A percentile compares a stretch with the other conserved stretches of the same genome.
Evolutionary conservation across 192 early-diverging fungal species (phyloP).

Genomic region (Phycomyces blakesleeanus): DNA sequence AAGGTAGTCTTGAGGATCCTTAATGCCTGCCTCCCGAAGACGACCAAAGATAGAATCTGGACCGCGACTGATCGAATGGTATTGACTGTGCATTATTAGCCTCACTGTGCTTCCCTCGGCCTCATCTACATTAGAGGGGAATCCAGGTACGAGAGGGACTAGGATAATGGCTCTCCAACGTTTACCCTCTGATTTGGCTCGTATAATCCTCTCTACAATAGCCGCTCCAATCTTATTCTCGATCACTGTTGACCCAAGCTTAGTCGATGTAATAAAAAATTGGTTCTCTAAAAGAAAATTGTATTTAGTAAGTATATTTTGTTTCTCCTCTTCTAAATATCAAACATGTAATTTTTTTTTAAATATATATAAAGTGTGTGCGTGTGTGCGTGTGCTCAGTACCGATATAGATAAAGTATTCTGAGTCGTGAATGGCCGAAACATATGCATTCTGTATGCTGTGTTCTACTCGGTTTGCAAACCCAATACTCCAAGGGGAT

Average conservation of each 20-base stretch:
- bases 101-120: conserved; percentile 66
- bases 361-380: too few species aligned
- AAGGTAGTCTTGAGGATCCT: conserved; percentile 58
- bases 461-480: conserved; percentile 50
- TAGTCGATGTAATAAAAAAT: conserved; percentile 70
- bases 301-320: too few species aligned
- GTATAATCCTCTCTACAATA: conserved; percentile 66
- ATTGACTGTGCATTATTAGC: conserved; percentile 80
- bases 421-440: conserved; percentile 65
- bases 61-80: conserved; percentile 69
- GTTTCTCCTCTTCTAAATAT: too few species aligned
- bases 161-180: conserved; percentile 65
- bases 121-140: conserved; percentile 67
- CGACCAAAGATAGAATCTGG: conserved; percentile 65
- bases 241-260: conserved; percentile 53
- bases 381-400: not conserved
- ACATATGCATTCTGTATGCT: conserved; percentile 77
- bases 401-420: conserved; percentile 83
- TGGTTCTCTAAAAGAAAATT: conserved; percentile 78
- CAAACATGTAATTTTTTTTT: too few species aligned
- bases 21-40: conserved; percentile 53
- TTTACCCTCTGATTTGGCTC: conserved; percentile 51
- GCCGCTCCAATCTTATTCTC: conserved; percentile 79
- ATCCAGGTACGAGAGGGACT: conserved; percentile 78
- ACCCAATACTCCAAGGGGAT: conserved; percentile 65